Percentiles rank a stretch among this genome's conserved stretches.
phyloP scores from a whole-genome alignment of 2,329 filamentous ascomycete genomes.

The Cordyceps fumosorosea region DNA sequence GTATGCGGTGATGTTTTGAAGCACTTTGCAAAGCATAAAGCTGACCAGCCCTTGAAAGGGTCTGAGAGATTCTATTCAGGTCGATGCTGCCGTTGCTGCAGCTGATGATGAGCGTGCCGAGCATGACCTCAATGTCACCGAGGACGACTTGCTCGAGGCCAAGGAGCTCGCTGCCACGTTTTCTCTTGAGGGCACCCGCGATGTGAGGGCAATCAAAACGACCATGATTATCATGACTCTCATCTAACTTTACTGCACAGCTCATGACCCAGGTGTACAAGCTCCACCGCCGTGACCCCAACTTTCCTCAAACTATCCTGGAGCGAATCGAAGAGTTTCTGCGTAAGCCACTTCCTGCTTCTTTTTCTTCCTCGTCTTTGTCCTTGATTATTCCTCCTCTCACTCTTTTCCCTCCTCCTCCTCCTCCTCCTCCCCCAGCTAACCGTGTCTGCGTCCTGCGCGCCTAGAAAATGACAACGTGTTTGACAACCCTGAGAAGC shows the following conservation, averaged over 20 bases:
- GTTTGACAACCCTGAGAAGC: conserved; percentile 32
- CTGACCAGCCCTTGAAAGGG: neutral
- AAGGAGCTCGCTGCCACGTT: conserved; percentile 24
- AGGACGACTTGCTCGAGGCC: conserved; percentile 26
- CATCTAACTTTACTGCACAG: neutral
- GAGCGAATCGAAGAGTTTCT: conserved; percentile 22
- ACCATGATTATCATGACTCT: too few relatives aligned
- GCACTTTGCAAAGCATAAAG: neutral
- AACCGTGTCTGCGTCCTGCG: neutral
- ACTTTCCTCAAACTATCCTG: conserved; percentile 21
- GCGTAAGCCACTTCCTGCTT: neutral
- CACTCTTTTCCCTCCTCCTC: neutral
- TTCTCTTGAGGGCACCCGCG: conserved; percentile 22
- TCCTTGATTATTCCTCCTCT: neutral
- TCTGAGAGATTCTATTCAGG: neutral
- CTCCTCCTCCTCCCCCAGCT: neutral
- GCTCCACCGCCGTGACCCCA: conserved; percentile 22
- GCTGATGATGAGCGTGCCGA: conserved; percentile 9
- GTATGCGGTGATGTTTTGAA: neutral
- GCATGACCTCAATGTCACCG: conserved; percentile 25
- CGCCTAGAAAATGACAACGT: conserved; percentile 21
- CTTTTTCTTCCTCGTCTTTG: neutral
- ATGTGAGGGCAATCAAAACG: conserved; percentile 1
- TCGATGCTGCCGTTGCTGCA: neutral
- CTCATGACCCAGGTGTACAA: conserved; percentile 21